Conservation (phyloP, 2,329 filamentous ascomycete genomes). For the Colletotrichum liriopes region DNA sequence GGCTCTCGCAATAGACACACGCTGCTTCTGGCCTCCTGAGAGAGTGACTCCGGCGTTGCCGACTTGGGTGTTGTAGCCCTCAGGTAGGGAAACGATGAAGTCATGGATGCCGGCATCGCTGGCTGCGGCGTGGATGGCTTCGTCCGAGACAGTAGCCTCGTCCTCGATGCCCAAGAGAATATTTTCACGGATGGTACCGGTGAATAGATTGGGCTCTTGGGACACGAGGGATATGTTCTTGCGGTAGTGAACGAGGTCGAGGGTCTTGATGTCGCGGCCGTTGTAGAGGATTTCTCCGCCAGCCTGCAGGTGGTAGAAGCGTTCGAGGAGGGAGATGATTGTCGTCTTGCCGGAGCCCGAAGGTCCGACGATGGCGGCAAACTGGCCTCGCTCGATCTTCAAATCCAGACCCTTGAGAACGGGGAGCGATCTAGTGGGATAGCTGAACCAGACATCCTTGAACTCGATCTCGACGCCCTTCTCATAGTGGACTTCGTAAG, state of each 20-base stretch:
- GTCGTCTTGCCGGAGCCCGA: conserved; percentile 58
- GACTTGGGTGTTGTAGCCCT: conserved; percentile 67
- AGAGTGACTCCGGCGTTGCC: conserved; percentile 48
- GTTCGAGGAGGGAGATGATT: conserved; percentile 49
- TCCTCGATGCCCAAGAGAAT: conserved; percentile 45
- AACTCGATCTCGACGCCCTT: conserved; percentile 44
- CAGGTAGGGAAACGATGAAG: conserved; percentile 78
- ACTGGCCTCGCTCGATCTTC: conserved; percentile 70
- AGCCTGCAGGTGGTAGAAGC: conserved; percentile 45
- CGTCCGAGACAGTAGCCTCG: conserved; percentile 31
- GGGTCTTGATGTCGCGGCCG: conserved; percentile 48
- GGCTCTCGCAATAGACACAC: conserved; percentile 61
- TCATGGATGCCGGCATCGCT: conserved; percentile 76
- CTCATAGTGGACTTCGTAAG: conserved; percentile 44
- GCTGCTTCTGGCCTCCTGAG: conserved; percentile 71
- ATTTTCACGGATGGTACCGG: conserved; percentile 55
- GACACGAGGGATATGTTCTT: conserved; percentile 57
- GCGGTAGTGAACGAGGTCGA: conserved; percentile 50
- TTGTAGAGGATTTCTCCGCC: conserved; percentile 51
- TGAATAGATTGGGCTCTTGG: conserved; percentile 60
- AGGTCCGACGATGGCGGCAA: conserved; percentile 79
- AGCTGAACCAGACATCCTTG: conserved; percentile 43
- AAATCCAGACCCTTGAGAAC: conserved; percentile 43
- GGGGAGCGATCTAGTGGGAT: conserved; percentile 33
- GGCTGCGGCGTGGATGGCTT: conserved; percentile 26